Percentiles rank a stretch among this genome's conserved stretches.
phyloP scores from a whole-genome alignment of 306 rosid genomes.

The Malus fusca region DNA sequence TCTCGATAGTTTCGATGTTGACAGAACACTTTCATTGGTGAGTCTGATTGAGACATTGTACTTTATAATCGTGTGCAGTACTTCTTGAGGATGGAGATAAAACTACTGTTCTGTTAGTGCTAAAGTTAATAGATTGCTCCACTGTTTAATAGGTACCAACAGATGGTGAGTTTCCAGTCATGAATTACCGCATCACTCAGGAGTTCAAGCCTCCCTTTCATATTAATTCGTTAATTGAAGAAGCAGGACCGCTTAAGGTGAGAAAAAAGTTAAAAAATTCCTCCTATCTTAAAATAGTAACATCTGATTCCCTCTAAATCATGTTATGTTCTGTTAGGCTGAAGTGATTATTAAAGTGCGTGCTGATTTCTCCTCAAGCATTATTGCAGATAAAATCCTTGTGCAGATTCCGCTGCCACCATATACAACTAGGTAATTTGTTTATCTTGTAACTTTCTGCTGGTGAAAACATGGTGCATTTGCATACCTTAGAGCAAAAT shows the following conservation, averaged over 20 bases:
- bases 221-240: conserved; percentile 77
- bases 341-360: conserved; percentile 73
- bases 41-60: conserved; percentile 16
- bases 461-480: neutral
- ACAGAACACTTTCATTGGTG: conserved; percentile 78
- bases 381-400: conserved; percentile 59
- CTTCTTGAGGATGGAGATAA: neutral
- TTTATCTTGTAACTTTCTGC: conserved; percentile 7
- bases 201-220: conserved; percentile 84
- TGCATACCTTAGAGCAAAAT: neutral
- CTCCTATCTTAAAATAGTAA: conserved; percentile 3
- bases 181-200: conserved; percentile 93
- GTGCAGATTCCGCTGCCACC: conserved; percentile 81
- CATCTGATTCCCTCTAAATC: conserved; percentile 14
- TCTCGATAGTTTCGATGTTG: conserved; percentile 71
- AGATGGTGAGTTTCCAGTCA: conserved; percentile 91
- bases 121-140: conserved; percentile 10
- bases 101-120: neutral
- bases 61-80: neutral
- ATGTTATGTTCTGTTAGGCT: conserved; percentile 43
- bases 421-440: conserved; percentile 61
- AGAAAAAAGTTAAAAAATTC: conserved; percentile 2
- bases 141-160: conserved; percentile 61
- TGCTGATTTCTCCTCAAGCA: conserved; percentile 66
- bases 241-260: conserved; percentile 72